Evolutionary conservation across 1,284 basidiomycete genomes (phyloP), one percentile per base, ranked within the genome.

Genomic region (Tylopilus orsonianus): DNA sequence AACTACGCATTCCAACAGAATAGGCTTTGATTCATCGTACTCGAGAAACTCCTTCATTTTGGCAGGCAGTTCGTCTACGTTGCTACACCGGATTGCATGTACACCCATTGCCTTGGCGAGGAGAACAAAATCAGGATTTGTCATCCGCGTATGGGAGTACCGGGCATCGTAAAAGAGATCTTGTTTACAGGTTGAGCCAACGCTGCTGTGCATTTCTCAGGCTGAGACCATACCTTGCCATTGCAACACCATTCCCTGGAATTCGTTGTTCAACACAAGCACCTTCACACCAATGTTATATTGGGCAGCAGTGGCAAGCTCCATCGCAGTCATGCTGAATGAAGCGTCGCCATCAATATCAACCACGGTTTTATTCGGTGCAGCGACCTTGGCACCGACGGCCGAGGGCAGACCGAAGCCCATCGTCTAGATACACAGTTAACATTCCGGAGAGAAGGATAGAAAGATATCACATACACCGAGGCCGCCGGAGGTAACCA

Each of bases 1-100:
- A 29, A 97, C 91, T 49, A 88, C 49, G 64, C 93, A 96, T 72
- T 99, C 95, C 75, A 99, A 77, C 55, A 99, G 70, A 38, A 98
- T 80, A 2, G 96, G 96, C 71, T 83, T 88, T 51, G 77, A 78
- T 56, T 83, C 87, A 56, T 93, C 89, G 70, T 96, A 97, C 73
- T 96, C 94, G 60, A 99, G 78, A 72, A 99, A 97, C 78, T 98
- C 95, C 76, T 94, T 93, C 94, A 99, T 98, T 79, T 90, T 96
- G 33, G 78, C 83, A 0, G 92, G 91, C 12, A 99, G 78, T 48
- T 99, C 95, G 35, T 78, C 83, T 7, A 79, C 66, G 30, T 65
- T 81, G 40, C 77, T 71, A 67, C 88, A 93, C 52, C 90, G 79
- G 61, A 98, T 84, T 6, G 90, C 93, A 65, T 97, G 92, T 44